Evolutionary conservation across 176 grass and related monocot species (phyloP).

Genomic region (Zoysia pacifica): DNA sequence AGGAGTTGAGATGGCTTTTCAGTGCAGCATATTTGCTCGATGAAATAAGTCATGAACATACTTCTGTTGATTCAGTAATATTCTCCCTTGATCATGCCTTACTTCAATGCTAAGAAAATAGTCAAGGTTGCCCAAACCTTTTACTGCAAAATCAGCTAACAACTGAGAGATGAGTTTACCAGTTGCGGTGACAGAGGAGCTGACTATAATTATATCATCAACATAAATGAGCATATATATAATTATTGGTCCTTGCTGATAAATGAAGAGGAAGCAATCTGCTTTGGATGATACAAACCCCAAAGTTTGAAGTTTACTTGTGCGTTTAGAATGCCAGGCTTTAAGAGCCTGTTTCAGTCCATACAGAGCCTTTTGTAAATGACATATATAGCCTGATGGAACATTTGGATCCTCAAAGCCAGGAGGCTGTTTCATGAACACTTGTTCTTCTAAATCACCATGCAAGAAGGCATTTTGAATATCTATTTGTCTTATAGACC

Average conservation of each 20-base stretch:
- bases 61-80: too few species aligned
- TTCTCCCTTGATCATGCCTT: too few species aligned
- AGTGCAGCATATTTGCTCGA: too few species aligned
- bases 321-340: neutral
- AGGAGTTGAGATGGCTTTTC: too few species aligned
- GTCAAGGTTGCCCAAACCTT: neutral
- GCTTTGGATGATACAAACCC: neutral
- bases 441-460: too few species aligned
- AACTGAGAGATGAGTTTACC: neutral
- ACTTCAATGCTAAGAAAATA: too few species aligned
- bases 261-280: neutral
- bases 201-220: neutral
- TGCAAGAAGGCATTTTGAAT: too few species aligned
- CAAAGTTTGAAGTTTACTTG: neutral
- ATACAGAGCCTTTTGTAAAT: neutral
- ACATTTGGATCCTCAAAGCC: neutral
- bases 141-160: too few species aligned
- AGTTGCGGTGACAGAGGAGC: neutral
- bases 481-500: too few species aligned
- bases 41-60: too few species aligned
- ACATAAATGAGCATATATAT: neutral
- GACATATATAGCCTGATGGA: too few species aligned
- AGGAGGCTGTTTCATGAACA: neutral
- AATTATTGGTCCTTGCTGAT: neutral
- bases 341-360: neutral